These are phyloP conservation scores for Fraxinus ornus DNA, from an alignment of 305 asterid species.

Conservation along the genomic window DNA sequence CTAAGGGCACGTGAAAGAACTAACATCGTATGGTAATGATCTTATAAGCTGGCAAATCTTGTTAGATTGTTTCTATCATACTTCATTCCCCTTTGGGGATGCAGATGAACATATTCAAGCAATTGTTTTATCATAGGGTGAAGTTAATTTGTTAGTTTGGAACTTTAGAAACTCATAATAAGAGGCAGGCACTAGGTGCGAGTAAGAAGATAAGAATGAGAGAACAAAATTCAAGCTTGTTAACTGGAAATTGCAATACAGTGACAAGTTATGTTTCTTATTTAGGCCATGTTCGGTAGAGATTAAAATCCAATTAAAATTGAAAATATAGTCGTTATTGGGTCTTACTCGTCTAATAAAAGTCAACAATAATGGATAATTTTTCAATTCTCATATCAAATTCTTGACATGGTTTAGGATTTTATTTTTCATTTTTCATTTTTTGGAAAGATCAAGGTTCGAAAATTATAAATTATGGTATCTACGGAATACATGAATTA, in stretches of 20 bases:
- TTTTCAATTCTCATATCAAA: no score
- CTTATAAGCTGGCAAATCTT: not conserved
- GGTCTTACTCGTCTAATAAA: no score
- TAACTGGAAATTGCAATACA: constrained; percentile 4
- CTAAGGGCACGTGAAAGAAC: not conserved
- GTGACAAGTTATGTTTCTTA: not conserved
- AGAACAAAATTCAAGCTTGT: not conserved
- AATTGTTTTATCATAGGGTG: not conserved
- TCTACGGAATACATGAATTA: no score
- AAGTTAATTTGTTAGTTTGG: not conserved
- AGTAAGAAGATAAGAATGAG: not conserved
- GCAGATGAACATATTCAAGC: not conserved
- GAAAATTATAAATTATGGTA: no score
- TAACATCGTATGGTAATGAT: not conserved
- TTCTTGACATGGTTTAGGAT: no score
- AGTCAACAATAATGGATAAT: no score
- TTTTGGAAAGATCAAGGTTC: no score
- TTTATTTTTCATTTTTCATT: no score
- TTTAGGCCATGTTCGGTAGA: no score
- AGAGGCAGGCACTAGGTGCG: not conserved
- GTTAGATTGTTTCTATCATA: not conserved
- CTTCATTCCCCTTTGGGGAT: not conserved
- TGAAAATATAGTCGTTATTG: no score
- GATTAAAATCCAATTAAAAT: no score
- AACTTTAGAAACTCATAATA: not conserved